A percentile compares a stretch with the other conserved stretches of the same genome.
Conservation (phyloP, 176 grass and related monocot genomes). For the Areca catechu region DNA sequence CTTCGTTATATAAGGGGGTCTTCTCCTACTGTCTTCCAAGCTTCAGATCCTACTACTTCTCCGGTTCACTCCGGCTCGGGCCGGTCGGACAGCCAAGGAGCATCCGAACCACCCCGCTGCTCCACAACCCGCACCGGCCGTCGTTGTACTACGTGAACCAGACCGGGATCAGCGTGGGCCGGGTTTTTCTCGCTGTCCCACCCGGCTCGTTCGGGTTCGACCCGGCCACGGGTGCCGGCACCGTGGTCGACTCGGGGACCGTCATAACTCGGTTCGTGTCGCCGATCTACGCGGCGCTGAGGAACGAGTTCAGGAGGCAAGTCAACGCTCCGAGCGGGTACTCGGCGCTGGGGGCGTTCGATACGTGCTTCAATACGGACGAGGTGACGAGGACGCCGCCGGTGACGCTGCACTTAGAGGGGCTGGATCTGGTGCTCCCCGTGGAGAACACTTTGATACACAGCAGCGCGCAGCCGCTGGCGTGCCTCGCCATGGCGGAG, state of each 20-base stretch:
- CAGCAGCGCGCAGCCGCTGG: conserved; percentile 80
- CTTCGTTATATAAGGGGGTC: conserved; percentile 45
- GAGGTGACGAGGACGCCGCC: conserved; percentile 51
- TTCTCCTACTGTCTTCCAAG: conserved; percentile 97
- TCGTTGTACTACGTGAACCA: conserved; percentile 92
- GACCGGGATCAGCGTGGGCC: conserved; percentile 61
- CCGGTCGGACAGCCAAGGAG: conserved; percentile 43
- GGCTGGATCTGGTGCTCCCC: conserved; percentile 50
- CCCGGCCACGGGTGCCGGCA: conserved; percentile 51
- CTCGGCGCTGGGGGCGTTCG: conserved; percentile 85
- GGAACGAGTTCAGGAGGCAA: conserved; percentile 78
- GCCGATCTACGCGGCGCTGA: conserved; percentile 62
- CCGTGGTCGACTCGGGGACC: conserved; percentile 82
- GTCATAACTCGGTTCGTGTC: conserved; percentile 85
- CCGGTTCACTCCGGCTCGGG: conserved; percentile 77
- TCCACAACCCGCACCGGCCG: conserved; percentile 70
- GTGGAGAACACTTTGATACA: conserved; percentile 92
- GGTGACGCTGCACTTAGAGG: conserved; percentile 61
- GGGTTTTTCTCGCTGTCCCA: conserved; percentile 28
- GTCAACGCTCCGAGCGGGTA: conserved; percentile 66
- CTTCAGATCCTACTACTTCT: conserved; percentile 94
- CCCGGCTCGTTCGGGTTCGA: conserved; percentile 68
- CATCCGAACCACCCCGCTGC: conserved; percentile 59
- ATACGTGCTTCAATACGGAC: conserved; percentile 92
- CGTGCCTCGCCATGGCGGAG: conserved; percentile 89